phyloP scores from a whole-genome alignment of 192 early-diverging fungal species.

The Phycomyces blakesleeanus region DNA sequence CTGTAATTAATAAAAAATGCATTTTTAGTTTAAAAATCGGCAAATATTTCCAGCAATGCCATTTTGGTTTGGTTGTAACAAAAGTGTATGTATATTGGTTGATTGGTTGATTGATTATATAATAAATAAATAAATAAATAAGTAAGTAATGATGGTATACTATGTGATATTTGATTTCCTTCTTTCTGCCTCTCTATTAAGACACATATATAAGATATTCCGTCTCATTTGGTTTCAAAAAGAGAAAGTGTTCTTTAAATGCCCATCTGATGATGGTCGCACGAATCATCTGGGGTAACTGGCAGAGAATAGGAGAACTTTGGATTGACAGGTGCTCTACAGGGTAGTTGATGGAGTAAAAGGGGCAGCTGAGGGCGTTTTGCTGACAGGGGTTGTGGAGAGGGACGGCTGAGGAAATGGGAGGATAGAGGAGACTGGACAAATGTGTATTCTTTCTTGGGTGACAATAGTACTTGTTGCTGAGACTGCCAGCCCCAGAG shows the following conservation, averaged over 20 bases:
- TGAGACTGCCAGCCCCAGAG: not conserved
- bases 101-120: no score
- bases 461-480: not conserved
- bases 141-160: no score
- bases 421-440: not conserved
- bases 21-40: no score
- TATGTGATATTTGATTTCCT: no score
- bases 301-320: conserved; percentile 16
- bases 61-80: not conserved
- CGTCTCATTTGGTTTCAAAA: no score
- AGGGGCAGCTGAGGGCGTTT: not conserved
- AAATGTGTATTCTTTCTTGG: not conserved
- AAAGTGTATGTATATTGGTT: not conserved
- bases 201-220: no score
- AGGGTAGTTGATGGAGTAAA: conserved; percentile 13
- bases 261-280: conserved; percentile 5
- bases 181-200: no score
- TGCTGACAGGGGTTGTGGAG: not conserved
- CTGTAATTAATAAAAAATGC: no score
- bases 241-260: conserved; percentile 6
- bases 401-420: not conserved
- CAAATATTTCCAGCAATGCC: no score
- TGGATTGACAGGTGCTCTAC: conserved; percentile 9
- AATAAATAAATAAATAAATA: no score
- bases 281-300: conserved; percentile 9